Base-by-base conservation (phyloP, 2,329 filamentous ascomycete species). In the Cercospora zeae-maydis region DNA sequence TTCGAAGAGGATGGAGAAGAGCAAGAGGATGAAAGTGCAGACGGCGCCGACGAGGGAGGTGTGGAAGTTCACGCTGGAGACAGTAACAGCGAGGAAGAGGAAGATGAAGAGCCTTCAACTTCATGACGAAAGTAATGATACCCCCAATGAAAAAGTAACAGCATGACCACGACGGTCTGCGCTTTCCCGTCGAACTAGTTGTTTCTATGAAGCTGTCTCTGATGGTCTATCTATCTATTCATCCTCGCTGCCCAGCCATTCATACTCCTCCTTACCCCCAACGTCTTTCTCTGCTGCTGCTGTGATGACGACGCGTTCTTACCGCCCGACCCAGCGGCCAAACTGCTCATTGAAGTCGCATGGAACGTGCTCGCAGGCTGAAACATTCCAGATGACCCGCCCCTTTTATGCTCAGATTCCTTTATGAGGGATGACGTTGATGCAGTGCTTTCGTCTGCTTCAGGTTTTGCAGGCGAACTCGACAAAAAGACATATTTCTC, bases 241-340 rank as follows among this genome's bases (percentile, higher is more conserved):
- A 49, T 58, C 30, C 58, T 34, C 36, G 58, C 47, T 8, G 53
- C 30, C 82, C 82, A 84, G 1, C 80, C 80, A 65, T 82, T 78
- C 75, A 84, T 78, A 58, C 77, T 80, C 58, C 80, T 74, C 62
- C 79, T 76, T 63, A 82, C 76, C 1, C 83, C 83, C 59, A 84
- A 66, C n/a, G 81, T 83, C 69, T 75, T 80, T 66, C 77, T 78
- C 54, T 72, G 75, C 34, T 69, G 58, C 24, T 27, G 24, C 24
- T 27, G 24, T 27, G 24, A 27, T 6, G 75, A 59, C 31, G 30
- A n/a, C 16, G 34, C 39, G 16, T 33, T n/a, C 42, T 45, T 52
- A 52, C 24, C 24, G 24, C 6, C 24, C 24, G 36, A 39, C 3
- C 36, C 36, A 8, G 49, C 51, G 4, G 34, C 42, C 24, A 57